Base-by-base conservation (phyloP, 768 basidiomycete genomes). In the Hericium erinaceus region DNA sequence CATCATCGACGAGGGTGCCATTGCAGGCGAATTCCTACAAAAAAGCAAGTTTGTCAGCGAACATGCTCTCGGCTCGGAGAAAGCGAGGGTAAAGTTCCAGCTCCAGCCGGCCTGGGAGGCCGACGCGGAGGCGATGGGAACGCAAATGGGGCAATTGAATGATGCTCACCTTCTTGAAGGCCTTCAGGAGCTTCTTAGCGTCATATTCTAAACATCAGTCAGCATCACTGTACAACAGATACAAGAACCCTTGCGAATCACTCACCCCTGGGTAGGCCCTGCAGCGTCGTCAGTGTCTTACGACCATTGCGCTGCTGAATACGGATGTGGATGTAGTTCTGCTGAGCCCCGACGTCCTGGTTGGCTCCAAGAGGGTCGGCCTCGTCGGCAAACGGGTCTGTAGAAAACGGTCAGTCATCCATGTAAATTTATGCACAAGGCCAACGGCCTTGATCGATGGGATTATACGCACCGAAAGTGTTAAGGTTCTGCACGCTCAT, bases 301-400 rank as follows among this genome's bases (percentile, higher is more conserved):
- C 97, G 83, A 61, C 97, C 97, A 82, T 98, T 99, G 69, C 97
- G 84, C 75, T 99, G 97, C 74, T 99, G 97, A 67, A 99, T 90
- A 77, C 97, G 92, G 69, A 95, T 90, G 72, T 95, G 92, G 71
- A 95, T 89, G 72, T 92, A 87, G 70, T 91, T 84, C 67, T 83
- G 74, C 71, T 85, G 83, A 62, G 88, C 86, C 64, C 87, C 88
- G 67, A 91, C 87, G 78, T 89, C 85, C 66, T 84, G 74, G 68
- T 71, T 80, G 67, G 78, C 78, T 22, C 76, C 83, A 68, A 91
- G 87, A 69, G 85, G 84, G 66, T 92, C 90, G 67, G 84, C 88
- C 74, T 91, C 89, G 75, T 94, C 94, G 77, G 89, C 91, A 80
- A 95, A 95, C 78, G 93, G 93, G 83, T 95, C 94, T 93, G 61